These are phyloP conservation scores for Cucurbita maxima DNA, from an alignment of 306 rosid genomes.

Conservation along the genomic window DNA sequence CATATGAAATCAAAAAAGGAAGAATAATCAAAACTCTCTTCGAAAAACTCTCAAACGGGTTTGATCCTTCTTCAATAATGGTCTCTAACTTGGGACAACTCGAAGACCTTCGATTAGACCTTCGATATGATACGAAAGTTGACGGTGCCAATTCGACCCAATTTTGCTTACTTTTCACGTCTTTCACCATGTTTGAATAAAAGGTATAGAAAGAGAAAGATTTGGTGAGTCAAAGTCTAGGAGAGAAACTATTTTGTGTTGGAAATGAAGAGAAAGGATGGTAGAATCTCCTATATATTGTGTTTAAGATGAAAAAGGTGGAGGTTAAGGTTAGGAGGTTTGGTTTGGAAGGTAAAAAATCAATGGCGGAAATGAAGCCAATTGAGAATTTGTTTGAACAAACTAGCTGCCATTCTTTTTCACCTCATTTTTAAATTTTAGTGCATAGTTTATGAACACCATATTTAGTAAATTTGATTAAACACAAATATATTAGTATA, in stretches of 20 bases:
- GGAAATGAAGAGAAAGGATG: background rate
- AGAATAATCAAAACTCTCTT: background rate
- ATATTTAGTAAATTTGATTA: background rate
- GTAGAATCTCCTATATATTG: background rate
- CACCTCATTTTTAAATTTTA: background rate
- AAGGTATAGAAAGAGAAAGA: background rate
- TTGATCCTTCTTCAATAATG: conserved; percentile 38
- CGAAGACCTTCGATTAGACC: conserved; percentile 7
- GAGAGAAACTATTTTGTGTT: background rate
- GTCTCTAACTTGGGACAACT: conserved; percentile 38
- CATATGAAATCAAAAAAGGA: background rate
- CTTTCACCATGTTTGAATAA: conserved; percentile 24
- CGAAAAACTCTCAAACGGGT: background rate
- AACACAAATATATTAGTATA: too few species aligned
- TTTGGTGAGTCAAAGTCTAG: background rate
- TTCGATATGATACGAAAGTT: conserved; percentile 17
- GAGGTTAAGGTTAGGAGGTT: background rate
- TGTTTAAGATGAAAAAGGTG: background rate
- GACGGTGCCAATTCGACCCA: conserved; percentile 55
- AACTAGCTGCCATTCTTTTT: background rate
- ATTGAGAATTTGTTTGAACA: background rate
- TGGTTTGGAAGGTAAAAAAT: background rate
- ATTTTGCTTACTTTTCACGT: conserved; percentile 15
- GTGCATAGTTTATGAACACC: background rate
- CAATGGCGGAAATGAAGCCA: background rate